These are phyloP conservation scores for Erigeron canadensis DNA, from an alignment of 129 eudicot genomes.

Conservation along the genomic window DNA sequence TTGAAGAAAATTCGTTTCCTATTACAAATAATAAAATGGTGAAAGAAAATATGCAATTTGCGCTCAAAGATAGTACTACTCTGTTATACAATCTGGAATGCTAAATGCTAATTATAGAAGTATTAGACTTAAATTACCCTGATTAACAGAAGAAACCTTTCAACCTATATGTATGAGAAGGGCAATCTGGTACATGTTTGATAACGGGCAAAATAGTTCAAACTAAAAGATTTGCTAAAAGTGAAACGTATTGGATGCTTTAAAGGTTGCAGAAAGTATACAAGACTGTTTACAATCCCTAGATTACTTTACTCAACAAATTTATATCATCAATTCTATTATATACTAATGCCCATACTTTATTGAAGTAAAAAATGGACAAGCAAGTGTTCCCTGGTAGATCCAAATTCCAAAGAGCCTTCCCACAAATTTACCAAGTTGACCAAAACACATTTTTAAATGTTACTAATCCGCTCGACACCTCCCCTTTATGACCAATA, in stretches of 20 bases:
- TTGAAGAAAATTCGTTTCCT: no score
- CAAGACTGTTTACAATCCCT: no score
- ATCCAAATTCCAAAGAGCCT: background rate
- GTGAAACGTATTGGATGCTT: background rate
- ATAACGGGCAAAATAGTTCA: no score
- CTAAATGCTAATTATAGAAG: background rate
- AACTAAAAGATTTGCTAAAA: background rate
- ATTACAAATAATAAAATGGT: background rate
- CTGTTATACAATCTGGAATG: background rate
- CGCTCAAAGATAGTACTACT: background rate
- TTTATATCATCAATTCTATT: no score
- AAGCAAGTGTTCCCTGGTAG: background rate
- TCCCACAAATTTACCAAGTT: background rate
- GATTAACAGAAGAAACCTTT: background rate
- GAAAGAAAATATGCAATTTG: background rate
- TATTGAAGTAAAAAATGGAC: background rate
- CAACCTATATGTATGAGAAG: background rate
- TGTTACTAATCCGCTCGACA: background rate
- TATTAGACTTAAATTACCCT: background rate
- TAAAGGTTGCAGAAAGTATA: background rate
- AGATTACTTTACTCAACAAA: no score
- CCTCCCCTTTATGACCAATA: background rate
- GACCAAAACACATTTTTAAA: background rate
- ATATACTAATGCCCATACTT: no score
- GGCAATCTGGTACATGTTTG: background rate